phyloP scores from a whole-genome alignment of 768 basidiomycete species.

The Hericium alpestre region DNA sequence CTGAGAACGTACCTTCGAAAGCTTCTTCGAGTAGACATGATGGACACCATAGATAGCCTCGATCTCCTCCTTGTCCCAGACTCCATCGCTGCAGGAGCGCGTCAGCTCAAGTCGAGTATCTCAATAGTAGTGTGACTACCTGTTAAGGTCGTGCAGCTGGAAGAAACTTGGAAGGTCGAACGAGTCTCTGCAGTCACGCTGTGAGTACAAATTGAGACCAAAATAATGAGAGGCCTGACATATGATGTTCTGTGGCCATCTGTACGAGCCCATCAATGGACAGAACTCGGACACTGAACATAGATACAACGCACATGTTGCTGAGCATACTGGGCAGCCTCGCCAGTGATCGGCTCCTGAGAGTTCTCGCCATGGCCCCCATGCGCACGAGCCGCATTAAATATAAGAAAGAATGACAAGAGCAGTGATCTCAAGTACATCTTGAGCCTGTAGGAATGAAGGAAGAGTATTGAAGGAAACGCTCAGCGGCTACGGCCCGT shows the following conservation, averaged over 20 bases:
- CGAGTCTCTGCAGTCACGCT: conserved; percentile 44
- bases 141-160: conserved; percentile 87
- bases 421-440: conserved; percentile 9
- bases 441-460: neutral
- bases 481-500: too few species aligned
- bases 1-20: conserved; percentile 44
- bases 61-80: conserved; percentile 80
- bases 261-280: conserved; percentile 20
- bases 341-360: neutral
- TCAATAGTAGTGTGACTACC: conserved; percentile 29
- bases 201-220: conserved; percentile 1
- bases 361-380: conserved; percentile 36
- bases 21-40: conserved; percentile 78
- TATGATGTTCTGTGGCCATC: conserved; percentile 88
- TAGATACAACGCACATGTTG: conserved; percentile 64
- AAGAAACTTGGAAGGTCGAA: conserved; percentile 88
- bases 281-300: neutral
- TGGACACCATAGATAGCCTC: conserved; percentile 95
- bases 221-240: conserved; percentile 30
- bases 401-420: conserved; percentile 1
- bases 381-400: conserved; percentile 34
- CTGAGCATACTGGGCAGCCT: conserved; percentile 53
- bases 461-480: too few species aligned
- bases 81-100: conserved; percentile 45
- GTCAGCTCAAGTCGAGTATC: conserved; percentile 2